These are phyloP conservation scores for Nakazawaea pomicola DNA, from an alignment of 805 yeast genomes.

Conservation along the genomic window DNA sequence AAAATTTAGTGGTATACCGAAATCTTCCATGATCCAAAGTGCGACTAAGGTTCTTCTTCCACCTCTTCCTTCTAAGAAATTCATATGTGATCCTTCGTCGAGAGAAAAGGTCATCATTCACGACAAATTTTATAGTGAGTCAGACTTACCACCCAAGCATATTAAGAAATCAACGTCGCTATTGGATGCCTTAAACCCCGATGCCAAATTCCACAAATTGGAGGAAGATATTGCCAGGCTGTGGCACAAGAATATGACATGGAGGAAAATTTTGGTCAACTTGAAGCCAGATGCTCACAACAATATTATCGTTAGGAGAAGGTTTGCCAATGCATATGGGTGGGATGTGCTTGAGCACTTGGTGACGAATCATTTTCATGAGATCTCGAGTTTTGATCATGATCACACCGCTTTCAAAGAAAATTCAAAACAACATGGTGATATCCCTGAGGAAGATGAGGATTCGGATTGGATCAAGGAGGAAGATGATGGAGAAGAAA, in stretches of 20 bases:
- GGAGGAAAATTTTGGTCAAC: conserved; percentile 89
- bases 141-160: conserved; percentile 52
- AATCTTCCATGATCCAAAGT: conserved; percentile 71
- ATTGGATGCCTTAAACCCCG: conserved; percentile 26
- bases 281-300: conserved; percentile 93
- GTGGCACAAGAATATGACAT: conserved; percentile 78
- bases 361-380: conserved; percentile 58
- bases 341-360: conserved; percentile 90
- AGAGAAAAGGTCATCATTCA: conserved; percentile 72
- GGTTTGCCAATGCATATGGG: conserved; percentile 91
- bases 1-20: conserved; percentile 40
- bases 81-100: conserved; percentile 58
- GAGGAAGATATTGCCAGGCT: conserved; percentile 84
- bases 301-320: conserved; percentile 81
- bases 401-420: conserved; percentile 11
- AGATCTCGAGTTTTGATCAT: conserved; percentile 16
- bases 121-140: conserved; percentile 66
- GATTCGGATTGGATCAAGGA: not conserved
- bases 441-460: conserved; percentile 4
- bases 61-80: conserved; percentile 69
- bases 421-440: not conserved
- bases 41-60: conserved; percentile 76
- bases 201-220: conserved; percentile 35
- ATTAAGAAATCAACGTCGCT: conserved; percentile 23
- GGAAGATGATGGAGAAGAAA: conserved; percentile 2